Percentiles rank a stretch among this genome's conserved stretches.
Conservation (phyloP, 345 rosid species). For the Hirschfeldia incana region DNA sequence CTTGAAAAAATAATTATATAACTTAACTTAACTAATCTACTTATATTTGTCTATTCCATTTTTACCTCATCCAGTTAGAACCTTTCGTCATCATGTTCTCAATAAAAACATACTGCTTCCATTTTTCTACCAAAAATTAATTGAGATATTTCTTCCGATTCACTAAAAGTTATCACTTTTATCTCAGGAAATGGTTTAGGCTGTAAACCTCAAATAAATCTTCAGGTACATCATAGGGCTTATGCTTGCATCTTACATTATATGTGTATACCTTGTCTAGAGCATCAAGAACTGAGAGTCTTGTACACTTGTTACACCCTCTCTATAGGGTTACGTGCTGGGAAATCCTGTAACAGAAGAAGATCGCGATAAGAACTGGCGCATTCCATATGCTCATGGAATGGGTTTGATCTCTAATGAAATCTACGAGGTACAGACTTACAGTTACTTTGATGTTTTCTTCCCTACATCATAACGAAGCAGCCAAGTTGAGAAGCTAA, state of each 20-base stretch:
- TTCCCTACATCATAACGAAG: background rate
- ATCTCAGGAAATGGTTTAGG: background rate
- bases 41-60: too few relatives aligned
- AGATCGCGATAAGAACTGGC: background rate
- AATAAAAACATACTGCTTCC: too few relatives aligned
- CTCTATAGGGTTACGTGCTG: conserved; percentile 7
- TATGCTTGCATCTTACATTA: background rate
- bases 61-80: too few relatives aligned
- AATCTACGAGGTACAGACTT: background rate
- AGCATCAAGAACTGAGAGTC: background rate
- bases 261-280: background rate
- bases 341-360: background rate
- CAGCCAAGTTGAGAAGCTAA: background rate
- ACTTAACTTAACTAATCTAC: too few relatives aligned
- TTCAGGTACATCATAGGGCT: background rate
- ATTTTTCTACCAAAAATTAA: too few relatives aligned
- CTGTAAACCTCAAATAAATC: background rate
- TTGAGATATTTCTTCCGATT: too few relatives aligned
- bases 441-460: background rate
- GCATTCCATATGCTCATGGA: conserved; percentile 4
- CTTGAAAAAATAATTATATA: too few relatives aligned
- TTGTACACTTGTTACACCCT: background rate
- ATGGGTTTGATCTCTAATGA: conserved; percentile 12
- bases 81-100: too few relatives aligned
- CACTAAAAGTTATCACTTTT: background rate